Evolutionary conservation across 2,329 filamentous ascomycete genomes (phyloP).

Genomic region (Pezicula carpinea): DNA sequence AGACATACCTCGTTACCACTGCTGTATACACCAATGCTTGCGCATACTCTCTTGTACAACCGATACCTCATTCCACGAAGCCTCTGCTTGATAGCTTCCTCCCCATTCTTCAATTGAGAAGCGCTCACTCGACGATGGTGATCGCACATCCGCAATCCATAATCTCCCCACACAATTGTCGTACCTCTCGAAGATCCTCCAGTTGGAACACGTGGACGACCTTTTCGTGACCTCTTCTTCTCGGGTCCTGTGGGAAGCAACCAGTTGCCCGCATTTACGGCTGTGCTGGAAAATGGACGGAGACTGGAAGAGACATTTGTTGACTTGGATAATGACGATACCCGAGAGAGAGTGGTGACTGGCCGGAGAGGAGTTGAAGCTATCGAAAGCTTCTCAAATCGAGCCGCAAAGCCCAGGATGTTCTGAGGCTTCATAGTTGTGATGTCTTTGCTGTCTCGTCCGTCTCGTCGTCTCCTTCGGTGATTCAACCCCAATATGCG

Average conservation of each 20-base stretch:
- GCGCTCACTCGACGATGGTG: constrained; percentile 89
- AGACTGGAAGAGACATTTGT: constrained; percentile 35
- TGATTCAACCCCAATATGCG: background rate
- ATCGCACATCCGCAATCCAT: constrained; percentile 88
- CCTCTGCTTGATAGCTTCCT: constrained; percentile 86
- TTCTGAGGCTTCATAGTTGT: constrained; percentile 23
- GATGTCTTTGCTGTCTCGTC: constrained; percentile 3
- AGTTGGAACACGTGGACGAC: constrained; percentile 79
- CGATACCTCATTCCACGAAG: constrained; percentile 89
- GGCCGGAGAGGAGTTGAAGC: constrained; percentile 29
- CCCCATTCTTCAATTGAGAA: constrained; percentile 79
- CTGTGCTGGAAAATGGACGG: constrained; percentile 70
- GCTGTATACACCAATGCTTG: constrained; percentile 92
- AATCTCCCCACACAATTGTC: constrained; percentile 94
- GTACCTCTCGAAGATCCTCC: constrained; percentile 90
- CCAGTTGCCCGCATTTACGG: constrained; percentile 62
- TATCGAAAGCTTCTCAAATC: constrained; percentile 25
- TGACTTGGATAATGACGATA: constrained; percentile 20
- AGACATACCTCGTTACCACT: constrained; percentile 79
- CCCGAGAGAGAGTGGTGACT: constrained; percentile 16
- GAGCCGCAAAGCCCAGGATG: constrained; percentile 23
- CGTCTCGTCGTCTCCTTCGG: background rate
- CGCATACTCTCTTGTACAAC: constrained; percentile 84
- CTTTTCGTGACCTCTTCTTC: constrained; percentile 84
- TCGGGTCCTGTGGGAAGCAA: constrained; percentile 76